Evolutionary conservation across 1,284 basidiomycete species (phyloP).

Genomic region (Sanguinoderma infundibulare): DNA sequence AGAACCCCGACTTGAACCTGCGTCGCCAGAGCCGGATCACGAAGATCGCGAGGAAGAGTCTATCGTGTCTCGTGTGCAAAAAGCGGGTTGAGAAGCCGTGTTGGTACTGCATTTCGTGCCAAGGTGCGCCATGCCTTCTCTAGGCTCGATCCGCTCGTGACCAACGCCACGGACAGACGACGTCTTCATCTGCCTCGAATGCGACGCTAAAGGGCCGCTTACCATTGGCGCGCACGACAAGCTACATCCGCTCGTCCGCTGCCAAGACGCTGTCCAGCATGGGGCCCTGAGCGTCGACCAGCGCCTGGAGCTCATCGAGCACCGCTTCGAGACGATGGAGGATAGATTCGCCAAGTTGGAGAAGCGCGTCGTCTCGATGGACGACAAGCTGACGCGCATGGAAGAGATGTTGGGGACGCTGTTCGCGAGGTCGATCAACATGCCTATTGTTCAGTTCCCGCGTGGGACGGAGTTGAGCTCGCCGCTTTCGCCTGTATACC

Average conservation of each 20-base stretch:
- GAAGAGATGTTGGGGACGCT: slow-evolving; percentile 9
- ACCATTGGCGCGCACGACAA: slow-evolving; percentile 8
- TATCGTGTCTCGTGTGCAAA: slow-evolving; percentile 15
- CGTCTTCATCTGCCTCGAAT: slow-evolving; percentile 22
- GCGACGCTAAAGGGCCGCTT: slow-evolving; percentile 13
- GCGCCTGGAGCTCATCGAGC: background rate
- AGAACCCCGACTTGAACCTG: too few species aligned
- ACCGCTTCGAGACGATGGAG: slow-evolving; percentile 2
- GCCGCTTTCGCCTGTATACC: background rate
- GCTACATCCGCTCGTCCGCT: slow-evolving; percentile 26
- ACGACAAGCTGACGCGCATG: slow-evolving; percentile 18
- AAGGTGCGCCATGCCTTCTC: background rate
- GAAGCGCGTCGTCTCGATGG: slow-evolving; percentile 5
- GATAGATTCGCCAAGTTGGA: slow-evolving; percentile 5
- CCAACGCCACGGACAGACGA: background rate
- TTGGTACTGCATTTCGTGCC: slow-evolving; percentile 35
- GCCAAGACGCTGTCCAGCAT: slow-evolving; percentile 14
- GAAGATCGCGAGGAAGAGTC: background rate
- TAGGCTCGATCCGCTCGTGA: background rate
- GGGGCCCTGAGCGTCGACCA: background rate
- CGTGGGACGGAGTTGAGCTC: background rate
- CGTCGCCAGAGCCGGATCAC: background rate
- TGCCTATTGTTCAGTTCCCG: too few species aligned
- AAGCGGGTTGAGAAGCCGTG: slow-evolving; percentile 23
- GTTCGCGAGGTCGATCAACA: slow-evolving; percentile 8